phyloP scores from a whole-genome alignment of 2,329 filamentous ascomycete genomes.

The Colletotrichum aenigma region DNA sequence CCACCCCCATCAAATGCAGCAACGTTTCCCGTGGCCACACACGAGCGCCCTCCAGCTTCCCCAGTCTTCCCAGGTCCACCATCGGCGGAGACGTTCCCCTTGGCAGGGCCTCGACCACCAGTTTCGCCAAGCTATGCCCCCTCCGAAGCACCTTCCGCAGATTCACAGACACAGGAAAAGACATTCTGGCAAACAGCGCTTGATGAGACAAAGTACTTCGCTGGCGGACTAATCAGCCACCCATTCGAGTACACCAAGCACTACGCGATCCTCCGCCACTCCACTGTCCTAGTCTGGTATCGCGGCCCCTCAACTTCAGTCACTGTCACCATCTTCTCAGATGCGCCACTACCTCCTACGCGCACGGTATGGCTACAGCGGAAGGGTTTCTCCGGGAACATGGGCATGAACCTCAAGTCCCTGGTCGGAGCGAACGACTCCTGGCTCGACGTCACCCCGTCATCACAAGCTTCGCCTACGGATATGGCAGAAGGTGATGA shows the following conservation, averaged over 20 bases:
- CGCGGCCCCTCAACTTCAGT: slow-evolving; percentile 68
- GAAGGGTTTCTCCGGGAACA: slow-evolving; percentile 70
- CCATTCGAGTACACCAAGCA: slow-evolving; percentile 70
- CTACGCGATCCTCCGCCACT: slow-evolving; percentile 71
- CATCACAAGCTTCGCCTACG: slow-evolving; percentile 44
- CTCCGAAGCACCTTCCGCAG: neutral
- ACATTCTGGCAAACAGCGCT: slow-evolving; percentile 51
- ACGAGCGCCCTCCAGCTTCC: neutral
- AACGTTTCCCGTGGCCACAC: neutral
- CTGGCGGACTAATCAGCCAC: slow-evolving; percentile 66
- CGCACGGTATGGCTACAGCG: slow-evolving; percentile 71
- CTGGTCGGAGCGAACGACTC: slow-evolving; percentile 60
- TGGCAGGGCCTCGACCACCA: neutral
- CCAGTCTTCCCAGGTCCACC: neutral
- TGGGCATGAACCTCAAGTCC: slow-evolving; percentile 70
- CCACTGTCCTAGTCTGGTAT: slow-evolving; percentile 68
- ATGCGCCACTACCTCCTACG: slow-evolving; percentile 57
- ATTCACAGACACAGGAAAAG: slow-evolving; percentile 10
- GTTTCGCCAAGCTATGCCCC: neutral
- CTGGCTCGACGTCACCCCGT: slow-evolving; percentile 74
- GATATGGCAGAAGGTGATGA: slow-evolving; percentile 63
- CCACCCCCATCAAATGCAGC: neutral
- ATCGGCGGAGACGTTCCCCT: neutral
- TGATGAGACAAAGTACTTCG: slow-evolving; percentile 67
- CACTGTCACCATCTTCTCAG: slow-evolving; percentile 67